These are phyloP conservation scores for Alternaria sp. DNA, from an alignment of 2,329 filamentous ascomycete genomes.

Conservation along the genomic window DNA sequence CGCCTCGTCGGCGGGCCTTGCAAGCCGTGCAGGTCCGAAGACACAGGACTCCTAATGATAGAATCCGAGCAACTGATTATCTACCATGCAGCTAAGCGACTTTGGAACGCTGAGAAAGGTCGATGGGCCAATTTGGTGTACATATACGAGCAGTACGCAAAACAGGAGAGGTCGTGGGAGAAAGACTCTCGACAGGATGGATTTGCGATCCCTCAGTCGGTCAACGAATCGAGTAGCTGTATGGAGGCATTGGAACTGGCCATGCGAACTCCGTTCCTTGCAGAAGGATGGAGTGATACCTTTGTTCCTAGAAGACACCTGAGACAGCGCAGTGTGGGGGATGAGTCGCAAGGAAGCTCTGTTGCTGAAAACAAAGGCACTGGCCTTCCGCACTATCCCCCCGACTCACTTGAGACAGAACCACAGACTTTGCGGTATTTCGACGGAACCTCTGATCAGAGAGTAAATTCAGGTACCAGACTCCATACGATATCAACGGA, in stretches of 20 bases:
- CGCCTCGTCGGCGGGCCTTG: not conserved
- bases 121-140: slow-evolving; percentile 9
- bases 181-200: not conserved
- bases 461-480: not conserved
- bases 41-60: not conserved
- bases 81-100: not conserved
- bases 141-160: not conserved
- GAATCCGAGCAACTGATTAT: not conserved
- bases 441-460: not conserved
- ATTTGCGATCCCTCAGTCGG: not conserved
- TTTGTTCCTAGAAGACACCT: not conserved
- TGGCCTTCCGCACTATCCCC: not conserved
- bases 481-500: not conserved
- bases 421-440: not conserved
- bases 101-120: slow-evolving; percentile 11
- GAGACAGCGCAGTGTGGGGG: not conserved
- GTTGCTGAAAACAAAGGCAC: not conserved
- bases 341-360: not conserved
- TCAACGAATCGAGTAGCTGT: slow-evolving; percentile 3
- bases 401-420: not conserved
- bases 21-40: not conserved
- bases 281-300: slow-evolving; percentile 2
- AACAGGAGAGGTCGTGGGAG: slow-evolving; percentile 2
- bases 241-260: slow-evolving; percentile 2
- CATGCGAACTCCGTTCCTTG: not conserved